phyloP scores from a whole-genome alignment of 1,139 yeast genomes.

The Diutina catenulata region DNA sequence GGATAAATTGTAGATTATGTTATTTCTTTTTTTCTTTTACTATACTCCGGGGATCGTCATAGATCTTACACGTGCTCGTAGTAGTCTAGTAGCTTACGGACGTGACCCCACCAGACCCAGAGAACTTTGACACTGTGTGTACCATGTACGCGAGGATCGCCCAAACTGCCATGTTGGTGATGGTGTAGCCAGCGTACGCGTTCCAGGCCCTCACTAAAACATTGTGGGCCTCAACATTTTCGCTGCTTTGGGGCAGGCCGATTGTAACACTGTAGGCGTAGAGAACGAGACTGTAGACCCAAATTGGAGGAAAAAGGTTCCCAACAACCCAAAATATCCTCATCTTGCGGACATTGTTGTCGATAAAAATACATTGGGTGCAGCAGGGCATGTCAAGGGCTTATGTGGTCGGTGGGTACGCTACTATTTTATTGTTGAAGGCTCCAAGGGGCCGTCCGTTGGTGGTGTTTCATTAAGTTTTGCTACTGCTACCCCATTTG shows the following conservation, averaged over 20 bases:
- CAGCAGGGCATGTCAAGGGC: neutral
- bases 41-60: too few species aligned
- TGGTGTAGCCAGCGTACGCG: neutral
- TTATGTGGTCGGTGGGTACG: neutral
- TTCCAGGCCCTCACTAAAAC: neutral
- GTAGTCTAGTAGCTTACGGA: too few species aligned
- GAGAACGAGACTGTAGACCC: neutral
- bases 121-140: too few species aligned
- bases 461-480: too few species aligned
- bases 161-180: neutral
- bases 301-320: neutral
- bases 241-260: neutral
- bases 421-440: neutral
- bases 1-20: too few species aligned
- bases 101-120: too few species aligned
- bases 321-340: neutral
- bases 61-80: too few species aligned
- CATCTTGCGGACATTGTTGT: neutral
- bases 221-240: neutral
- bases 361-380: neutral
- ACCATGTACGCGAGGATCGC: neutral
- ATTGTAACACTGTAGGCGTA: neutral
- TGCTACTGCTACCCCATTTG: neutral
- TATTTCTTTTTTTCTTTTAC: too few species aligned
- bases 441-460: too few species aligned